Percentiles rank a stretch among this genome's conserved stretches.
Conservation (phyloP, 73 alveolate genomes). For the Paramecium sexaurelia region DNA sequence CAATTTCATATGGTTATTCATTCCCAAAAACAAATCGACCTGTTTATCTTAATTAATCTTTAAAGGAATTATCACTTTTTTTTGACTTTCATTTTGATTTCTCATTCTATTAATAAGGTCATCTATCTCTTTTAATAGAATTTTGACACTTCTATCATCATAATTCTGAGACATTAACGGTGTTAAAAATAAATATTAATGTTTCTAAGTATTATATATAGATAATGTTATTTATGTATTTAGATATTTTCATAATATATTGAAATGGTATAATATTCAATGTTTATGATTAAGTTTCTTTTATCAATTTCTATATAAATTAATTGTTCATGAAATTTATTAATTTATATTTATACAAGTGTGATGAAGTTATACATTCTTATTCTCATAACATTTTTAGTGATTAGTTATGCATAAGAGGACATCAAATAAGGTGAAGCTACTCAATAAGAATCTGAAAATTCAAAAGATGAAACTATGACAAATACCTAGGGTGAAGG, state of each 20-base stretch:
- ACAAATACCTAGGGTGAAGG: neutral
- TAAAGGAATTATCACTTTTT: neutral
- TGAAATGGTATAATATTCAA: neutral
- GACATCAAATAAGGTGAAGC: neutral
- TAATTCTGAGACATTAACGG: conserved; percentile 12
- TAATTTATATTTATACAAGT: conserved; percentile 16
- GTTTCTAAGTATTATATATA: neutral
- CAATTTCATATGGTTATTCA: neutral
- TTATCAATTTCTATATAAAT: neutral
- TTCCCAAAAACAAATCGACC: neutral
- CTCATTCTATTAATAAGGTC: conserved; percentile 46
- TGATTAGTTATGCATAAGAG: neutral
- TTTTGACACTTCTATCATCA: conserved; percentile 1
- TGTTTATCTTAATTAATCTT: conserved; percentile 5
- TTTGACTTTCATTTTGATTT: neutral
- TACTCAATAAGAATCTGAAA: neutral
- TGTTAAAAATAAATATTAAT: neutral
- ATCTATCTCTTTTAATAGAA: conserved; percentile 18
- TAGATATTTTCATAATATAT: neutral
- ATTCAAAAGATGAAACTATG: neutral
- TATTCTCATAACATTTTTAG: neutral
- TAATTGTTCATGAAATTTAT: neutral
- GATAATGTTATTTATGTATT: neutral
- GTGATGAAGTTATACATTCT: conserved; percentile 15
- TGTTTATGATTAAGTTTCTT: neutral